Evolutionary conservation across 495 filamentous ascomycete species (phyloP), one percentile per base, ranked within the genome.

Genomic region (Neurospora sp.): DNA sequence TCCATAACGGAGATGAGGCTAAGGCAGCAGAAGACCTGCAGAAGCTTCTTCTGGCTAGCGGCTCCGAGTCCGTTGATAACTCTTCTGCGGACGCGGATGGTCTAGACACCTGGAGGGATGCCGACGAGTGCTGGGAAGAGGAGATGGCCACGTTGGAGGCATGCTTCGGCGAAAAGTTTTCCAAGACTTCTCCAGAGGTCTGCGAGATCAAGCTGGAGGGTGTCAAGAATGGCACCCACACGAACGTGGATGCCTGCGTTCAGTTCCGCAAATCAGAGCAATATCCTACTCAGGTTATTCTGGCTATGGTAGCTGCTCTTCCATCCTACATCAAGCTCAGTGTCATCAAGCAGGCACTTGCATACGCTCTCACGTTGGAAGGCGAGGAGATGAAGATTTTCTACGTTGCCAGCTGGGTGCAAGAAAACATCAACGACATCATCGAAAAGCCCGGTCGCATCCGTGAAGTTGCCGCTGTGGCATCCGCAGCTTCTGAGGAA

Each of bases 281-380:
- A 72, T 99, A 98, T 82, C 96, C 96, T 9, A 81, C 85, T 4
- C 86, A 93, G 74, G 91, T 96, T n/a, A 84, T 94, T 12, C 84
- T 98, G 42, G 87, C 89, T 1, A 82, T 97, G 39, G 81, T 86
- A 37, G 83, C 90, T 41, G 82, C 81, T 5, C 85, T 99, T n/a
- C 96, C 96, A 7, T 91, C 95, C 9, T 96, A 98, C 76, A 97
- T 98, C 74, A 91, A 93, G 61, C 85, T 99, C 4, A 97, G 94
- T 77, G 89, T 96, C 18, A 92, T 95, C 78, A 91, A 93, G 74
- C 91, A 91, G 81, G 88, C 89, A 3, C 85, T 97, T 4, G 82
- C 87, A 18, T 88, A 92, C 80, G 90, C 94, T 2, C 81, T 85
- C 69, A 87, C 87, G 61, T 85, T 96, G 48, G 79, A 89, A 18